phyloP scores from a whole-genome alignment of 208 protist genomes.

The Acanthamoeba rhysodes region DNA sequence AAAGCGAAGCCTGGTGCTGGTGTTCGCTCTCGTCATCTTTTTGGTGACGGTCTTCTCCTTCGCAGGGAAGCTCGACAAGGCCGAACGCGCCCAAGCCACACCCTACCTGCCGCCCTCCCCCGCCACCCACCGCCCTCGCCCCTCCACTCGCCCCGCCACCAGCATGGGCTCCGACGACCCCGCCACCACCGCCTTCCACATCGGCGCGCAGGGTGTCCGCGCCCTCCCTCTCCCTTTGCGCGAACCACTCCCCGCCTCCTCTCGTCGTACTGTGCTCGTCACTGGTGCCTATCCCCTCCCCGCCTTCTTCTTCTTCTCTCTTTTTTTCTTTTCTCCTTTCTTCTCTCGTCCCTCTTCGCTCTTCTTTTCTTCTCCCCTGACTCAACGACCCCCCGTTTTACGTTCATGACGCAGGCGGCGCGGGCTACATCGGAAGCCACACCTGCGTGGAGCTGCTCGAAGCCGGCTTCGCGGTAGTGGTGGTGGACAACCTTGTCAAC shows the following conservation, averaged over 20 bases:
- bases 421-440: conserved; percentile 99
- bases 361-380: too few species aligned
- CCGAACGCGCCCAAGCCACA: not conserved
- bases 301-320: not conserved
- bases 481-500: conserved; percentile 96
- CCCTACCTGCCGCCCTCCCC: not conserved
- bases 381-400: too few species aligned
- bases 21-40: not conserved
- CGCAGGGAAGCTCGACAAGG: not conserved
- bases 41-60: conserved; percentile 25
- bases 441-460: conserved; percentile 95
- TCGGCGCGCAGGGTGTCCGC: not conserved
- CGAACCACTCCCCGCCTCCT: not conserved
- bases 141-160: not conserved
- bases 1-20: not conserved
- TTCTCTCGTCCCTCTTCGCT: not conserved
- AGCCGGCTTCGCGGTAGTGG: conserved; percentile 93
- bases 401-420: conserved; percentile 96
- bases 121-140: not conserved
- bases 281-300: not conserved
- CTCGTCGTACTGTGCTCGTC: conserved; percentile 41
- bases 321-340: not conserved
- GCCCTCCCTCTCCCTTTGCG: not conserved
- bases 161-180: not conserved
- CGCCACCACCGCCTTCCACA: not conserved